Base-by-base conservation (phyloP, 2,329 filamentous ascomycete genomes). In the Pezicula radicicola region DNA sequence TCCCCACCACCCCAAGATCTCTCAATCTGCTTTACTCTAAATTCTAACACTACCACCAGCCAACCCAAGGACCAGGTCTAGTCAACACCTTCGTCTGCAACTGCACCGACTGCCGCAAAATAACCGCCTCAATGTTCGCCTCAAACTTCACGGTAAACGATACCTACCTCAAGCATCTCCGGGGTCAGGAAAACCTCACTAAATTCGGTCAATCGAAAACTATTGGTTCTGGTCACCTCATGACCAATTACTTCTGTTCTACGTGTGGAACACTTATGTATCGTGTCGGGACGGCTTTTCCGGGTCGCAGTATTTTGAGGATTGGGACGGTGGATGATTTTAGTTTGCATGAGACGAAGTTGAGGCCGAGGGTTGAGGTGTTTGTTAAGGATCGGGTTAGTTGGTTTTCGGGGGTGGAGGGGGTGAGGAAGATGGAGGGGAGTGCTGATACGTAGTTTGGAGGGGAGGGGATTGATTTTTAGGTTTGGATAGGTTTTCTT, bases 321-420 rank as follows among this genome's bases (percentile, higher is more conserved):
- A 74, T 83, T 46, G 84, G 84, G 0, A 84, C 79, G 0, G 75
- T 87, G 1, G 83, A 87, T 63, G 83, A 87, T 66, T 82, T 83
- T 47, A 65, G 61, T 47, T 60, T 87, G 47, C 73, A 77, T 35
- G 80, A 85, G 68, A 80, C 75, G 0, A 78, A 75, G 60, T 63
- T 87, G 57, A 78, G 68, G 61, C 83, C 83, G 0, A 64, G 61
- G 52, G 55, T 74, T 0, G 83, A 85, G 69, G 68, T 73, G 44
- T 86, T 76, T 63, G 67, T 68, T 1, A 74, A 80, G 63, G 70
- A 77, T 54, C 67, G 81, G 2, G 78, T 79, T 2, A 59, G 46
- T 12, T 85, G 81, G 81, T 62, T 79, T 43, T 28, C 44, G 12
- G 65, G 60, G 1, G 63, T 66, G 0, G 69, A 75, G 42, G 74